phyloP scores from a whole-genome alignment of 2,329 filamentous ascomycete genomes.

The Emmonsiellopsis sp. region DNA sequence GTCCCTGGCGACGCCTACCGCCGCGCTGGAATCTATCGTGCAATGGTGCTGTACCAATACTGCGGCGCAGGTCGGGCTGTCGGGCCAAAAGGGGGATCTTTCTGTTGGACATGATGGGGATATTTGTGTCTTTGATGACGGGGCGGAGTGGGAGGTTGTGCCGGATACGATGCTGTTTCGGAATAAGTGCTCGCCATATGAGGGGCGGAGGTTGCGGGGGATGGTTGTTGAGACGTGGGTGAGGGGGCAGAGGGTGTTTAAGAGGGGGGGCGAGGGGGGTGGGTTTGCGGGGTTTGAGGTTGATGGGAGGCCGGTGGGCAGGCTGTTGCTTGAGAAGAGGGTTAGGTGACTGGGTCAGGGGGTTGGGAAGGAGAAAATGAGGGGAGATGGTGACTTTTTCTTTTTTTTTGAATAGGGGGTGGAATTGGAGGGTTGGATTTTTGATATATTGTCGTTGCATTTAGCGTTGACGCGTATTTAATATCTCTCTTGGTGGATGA shows the following conservation, averaged over 20 bases:
- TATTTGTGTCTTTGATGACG: conserved; percentile 83
- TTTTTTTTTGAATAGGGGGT: background rate
- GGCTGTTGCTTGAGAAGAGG: conserved; percentile 16
- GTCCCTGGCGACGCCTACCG: background rate
- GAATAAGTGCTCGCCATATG: conserved; percentile 86
- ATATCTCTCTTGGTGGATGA: no score
- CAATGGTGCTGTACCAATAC: conserved; percentile 80
- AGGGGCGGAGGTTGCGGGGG: conserved; percentile 67
- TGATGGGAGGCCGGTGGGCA: conserved; percentile 30
- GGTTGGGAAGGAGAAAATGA: conserved; percentile 10
- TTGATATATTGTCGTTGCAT: no score
- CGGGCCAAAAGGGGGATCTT: conserved; percentile 71
- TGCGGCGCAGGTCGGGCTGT: conserved; percentile 75
- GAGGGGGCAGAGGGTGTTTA: conserved; percentile 65
- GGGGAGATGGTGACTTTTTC: background rate
- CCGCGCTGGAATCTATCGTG: conserved; percentile 65
- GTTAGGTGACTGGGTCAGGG: conserved; percentile 7
- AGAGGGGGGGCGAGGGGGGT: conserved; percentile 44
- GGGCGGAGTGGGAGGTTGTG: conserved; percentile 64
- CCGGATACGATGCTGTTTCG: conserved; percentile 82
- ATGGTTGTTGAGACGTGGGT: conserved; percentile 81
- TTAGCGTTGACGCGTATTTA: no score
- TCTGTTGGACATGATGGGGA: conserved; percentile 79
- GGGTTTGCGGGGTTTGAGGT: conserved; percentile 25
- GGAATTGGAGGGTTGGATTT: no score